Conservation (phyloP, 2,329 filamentous ascomycete species). For the Tolypocladium ovalisporum region DNA sequence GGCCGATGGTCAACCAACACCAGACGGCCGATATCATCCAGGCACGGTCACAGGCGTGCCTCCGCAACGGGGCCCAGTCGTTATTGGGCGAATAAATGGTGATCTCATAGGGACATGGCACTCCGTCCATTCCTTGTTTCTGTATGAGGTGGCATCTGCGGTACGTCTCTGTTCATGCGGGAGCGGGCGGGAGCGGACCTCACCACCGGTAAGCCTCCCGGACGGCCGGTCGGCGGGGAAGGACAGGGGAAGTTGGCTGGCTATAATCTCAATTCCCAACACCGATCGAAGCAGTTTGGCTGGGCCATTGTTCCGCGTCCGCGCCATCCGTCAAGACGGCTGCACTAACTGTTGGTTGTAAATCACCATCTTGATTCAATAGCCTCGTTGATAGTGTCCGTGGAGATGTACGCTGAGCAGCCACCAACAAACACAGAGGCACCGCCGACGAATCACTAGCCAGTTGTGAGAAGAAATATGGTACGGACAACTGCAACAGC, state of each 20-base stretch:
- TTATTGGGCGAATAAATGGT: neutral
- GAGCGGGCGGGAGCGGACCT: neutral
- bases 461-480: neutral
- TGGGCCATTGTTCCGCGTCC: neutral
- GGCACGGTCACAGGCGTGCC: neutral
- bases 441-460: neutral
- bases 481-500: neutral
- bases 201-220: neutral
- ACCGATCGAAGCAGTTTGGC: neutral
- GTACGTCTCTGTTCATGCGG: neutral
- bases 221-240: neutral
- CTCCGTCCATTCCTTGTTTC: neutral
- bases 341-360: neutral
- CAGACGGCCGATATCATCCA: neutral
- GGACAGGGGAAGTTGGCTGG: neutral
- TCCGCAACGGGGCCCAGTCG: neutral
- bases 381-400: neutral
- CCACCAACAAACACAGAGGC: neutral
- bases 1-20: neutral
- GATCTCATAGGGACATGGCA: neutral
- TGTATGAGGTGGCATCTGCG: neutral
- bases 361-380: neutral
- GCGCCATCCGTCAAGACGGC: neutral
- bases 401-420: neutral
- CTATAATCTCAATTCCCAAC: neutral